A percentile compares a stretch with the other conserved stretches of the same genome.
Evolutionary conservation across 352 stramenopile species (phyloP).

Genomic region (Globisporangium paddicum): DNA sequence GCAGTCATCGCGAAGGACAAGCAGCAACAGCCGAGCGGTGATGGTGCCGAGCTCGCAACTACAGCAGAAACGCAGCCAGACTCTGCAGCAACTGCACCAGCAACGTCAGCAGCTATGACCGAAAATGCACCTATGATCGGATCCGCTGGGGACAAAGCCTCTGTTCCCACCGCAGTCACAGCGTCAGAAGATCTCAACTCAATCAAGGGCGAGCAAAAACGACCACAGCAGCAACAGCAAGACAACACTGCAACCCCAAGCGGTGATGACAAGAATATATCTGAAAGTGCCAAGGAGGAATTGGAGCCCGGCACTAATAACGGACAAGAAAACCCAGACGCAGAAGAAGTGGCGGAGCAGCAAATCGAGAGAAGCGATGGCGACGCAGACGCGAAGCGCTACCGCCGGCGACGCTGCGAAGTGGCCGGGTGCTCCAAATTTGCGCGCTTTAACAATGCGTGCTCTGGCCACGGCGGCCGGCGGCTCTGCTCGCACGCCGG

Average conservation of each 20-base stretch:
- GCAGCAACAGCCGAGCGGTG: slow-evolving; percentile 11
- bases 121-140: slow-evolving; percentile 4
- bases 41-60: slow-evolving; percentile 1
- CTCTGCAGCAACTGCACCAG: slow-evolving; percentile 5
- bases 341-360: background rate
- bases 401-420: slow-evolving; percentile 60
- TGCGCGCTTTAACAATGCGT: slow-evolving; percentile 74
- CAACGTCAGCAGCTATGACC: slow-evolving; percentile 2
- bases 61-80: slow-evolving; percentile 2
- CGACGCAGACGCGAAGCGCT: slow-evolving; percentile 36
- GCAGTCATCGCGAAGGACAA: slow-evolving; percentile 71
- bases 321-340: too few relatives aligned
- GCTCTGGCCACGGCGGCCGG: slow-evolving; percentile 64
- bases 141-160: slow-evolving; percentile 4
- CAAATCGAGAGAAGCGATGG: background rate
- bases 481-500: slow-evolving; percentile 65
- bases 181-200: background rate
- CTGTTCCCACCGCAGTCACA: slow-evolving; percentile 4
- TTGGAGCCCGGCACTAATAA: background rate
- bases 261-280: background rate
- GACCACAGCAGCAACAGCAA: background rate
- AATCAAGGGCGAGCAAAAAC: background rate
- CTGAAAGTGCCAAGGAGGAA: background rate
- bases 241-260: background rate
- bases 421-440: slow-evolving; percentile 69